Evolutionary conservation across 176 grass and related monocot genomes (phyloP).

Genomic region (Miscanthus lutarioriparius): DNA sequence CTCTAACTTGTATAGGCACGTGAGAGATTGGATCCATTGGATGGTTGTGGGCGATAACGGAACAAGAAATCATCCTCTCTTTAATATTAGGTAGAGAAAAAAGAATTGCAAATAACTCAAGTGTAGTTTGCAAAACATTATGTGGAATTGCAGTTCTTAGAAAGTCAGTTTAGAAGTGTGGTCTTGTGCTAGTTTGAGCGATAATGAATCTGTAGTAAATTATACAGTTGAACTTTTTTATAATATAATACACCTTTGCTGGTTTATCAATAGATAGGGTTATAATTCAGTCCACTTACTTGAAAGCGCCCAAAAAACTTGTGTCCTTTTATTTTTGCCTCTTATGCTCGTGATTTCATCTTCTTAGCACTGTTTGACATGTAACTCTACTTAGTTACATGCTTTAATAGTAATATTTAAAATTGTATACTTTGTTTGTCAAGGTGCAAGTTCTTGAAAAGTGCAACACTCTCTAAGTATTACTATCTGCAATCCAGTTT

Average conservation of each 20-base stretch:
- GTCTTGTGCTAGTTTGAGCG: not conserved
- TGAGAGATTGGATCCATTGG: not conserved
- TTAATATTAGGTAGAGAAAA: not conserved
- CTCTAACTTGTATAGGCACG: not conserved
- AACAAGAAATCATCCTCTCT: not conserved
- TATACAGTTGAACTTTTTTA: not conserved
- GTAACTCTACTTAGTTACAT: not conserved
- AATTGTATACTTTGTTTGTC: not conserved
- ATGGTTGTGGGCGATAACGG: not conserved
- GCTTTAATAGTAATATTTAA: not conserved
- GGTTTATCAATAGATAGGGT: not conserved
- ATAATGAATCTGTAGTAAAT: not conserved
- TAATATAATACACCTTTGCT: not conserved
- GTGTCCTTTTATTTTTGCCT: not conserved
- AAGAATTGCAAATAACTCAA: too few species aligned
- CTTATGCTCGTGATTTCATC: not conserved
- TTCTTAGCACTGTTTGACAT: not conserved
- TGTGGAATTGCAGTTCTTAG: not conserved
- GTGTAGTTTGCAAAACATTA: not conserved
- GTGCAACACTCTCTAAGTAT: not conserved
- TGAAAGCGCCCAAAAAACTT: not conserved
- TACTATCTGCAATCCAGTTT: not conserved
- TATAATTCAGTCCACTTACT: not conserved
- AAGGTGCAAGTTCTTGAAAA: not conserved
- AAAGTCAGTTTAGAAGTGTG: not conserved